phyloP scores from a whole-genome alignment of 2,329 filamentous ascomycete species.

The Beauveria rudraprayagi region DNA sequence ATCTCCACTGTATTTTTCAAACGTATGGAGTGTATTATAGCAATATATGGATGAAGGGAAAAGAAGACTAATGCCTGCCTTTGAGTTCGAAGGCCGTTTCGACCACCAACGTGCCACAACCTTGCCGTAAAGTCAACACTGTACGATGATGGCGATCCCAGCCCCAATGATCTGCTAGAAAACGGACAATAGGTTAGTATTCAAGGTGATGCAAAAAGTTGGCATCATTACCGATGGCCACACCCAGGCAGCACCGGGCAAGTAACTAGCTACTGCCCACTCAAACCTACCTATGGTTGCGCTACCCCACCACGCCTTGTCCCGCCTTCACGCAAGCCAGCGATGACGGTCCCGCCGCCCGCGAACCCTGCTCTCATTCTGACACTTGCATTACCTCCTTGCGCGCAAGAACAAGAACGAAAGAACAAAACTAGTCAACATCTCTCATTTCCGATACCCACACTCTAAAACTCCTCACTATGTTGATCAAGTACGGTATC shows the following conservation, averaged over 20 bases:
- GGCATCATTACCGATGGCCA: not conserved
- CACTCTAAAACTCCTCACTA: conserved; percentile 15
- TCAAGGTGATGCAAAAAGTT: not conserved
- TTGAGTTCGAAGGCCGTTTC: not conserved
- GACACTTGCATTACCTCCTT: not conserved
- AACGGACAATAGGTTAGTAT: no score
- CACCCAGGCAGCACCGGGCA: not conserved
- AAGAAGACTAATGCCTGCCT: not conserved
- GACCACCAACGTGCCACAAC: not conserved
- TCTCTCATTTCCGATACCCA: not conserved
- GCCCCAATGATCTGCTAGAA: no score
- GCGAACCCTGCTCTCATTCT: not conserved
- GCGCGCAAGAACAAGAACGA: not conserved
- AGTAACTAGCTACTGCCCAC: not conserved
- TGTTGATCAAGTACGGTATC: conserved; percentile 43
- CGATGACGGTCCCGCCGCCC: conserved; percentile 5
- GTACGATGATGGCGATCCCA: not conserved
- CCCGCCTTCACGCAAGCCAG: not conserved
- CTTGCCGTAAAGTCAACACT: not conserved
- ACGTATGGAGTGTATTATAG: conserved; percentile 13
- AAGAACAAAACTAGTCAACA: not conserved
- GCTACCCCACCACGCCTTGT: conserved; percentile 4
- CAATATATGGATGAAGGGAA: conserved; percentile 10
- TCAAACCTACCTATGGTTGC: not conserved
- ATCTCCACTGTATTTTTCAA: conserved; percentile 33